Evolutionary conservation across 495 filamentous ascomycete species (phyloP), one percentile per base, ranked within the genome.

Genomic region (Talaromyces wortmannii): DNA sequence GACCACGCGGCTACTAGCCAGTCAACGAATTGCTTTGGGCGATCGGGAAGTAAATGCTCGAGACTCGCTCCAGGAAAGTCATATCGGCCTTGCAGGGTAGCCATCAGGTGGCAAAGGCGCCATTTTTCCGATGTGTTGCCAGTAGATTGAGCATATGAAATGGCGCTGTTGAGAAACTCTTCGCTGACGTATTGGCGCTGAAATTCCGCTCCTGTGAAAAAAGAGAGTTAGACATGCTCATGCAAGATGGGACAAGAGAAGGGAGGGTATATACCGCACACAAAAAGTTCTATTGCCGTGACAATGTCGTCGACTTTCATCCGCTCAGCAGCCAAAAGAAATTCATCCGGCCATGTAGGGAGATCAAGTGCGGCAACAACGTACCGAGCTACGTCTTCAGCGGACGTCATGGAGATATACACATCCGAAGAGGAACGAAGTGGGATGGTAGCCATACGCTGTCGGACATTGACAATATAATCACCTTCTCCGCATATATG

Each of bases 321-420:
- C 7, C 78, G 71, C 51, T 87, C 81, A 31, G 85, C 86, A 48
- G 73, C 70, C 78, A 90, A 83, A 50, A 76, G 72, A 48, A 84
- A 78, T 58, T 89, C 85, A n/a, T 67, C 63, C 6, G 85, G 87
- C 87, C 87, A 90, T 36, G 66, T 68, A 7, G 70, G 71, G 36
- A 84, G 69, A 4, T 80, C 82, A 29, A 89, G 61, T 3, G 86
- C 81, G 23, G 78, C 74, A 3, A 82, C 84, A 42, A 91, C 74
- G 61, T 87, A 89, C 45, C 73, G 74, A 15, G 73, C 86, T 31
- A 89, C 80, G 55, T 91, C 87, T 57, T 78, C 70, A 10, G 79
- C 83, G 4, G 86, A 83, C 6, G 84, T 90, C 69, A 91, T 69
- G 55, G 77, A 81, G n/a, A 89, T 66, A 7, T 65, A 70, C 1